phyloP scores from a whole-genome alignment of 1,139 yeast genomes.

The Starmera stellimalicola region DNA sequence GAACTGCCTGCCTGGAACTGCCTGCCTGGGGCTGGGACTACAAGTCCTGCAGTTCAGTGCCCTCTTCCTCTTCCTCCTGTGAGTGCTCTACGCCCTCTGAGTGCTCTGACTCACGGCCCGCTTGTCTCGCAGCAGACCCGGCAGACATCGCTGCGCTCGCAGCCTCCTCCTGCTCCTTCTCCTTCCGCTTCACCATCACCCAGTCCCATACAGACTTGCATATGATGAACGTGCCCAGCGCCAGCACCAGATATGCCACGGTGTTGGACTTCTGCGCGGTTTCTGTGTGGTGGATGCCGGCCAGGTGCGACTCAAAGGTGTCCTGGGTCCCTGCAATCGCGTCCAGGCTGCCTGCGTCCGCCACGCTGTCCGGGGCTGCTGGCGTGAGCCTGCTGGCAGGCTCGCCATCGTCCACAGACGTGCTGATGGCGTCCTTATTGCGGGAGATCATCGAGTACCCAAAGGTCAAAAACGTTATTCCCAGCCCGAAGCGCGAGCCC shows the following conservation, averaged over 20 bases:
- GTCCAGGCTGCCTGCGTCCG: neutral
- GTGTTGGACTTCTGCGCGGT: constrained; percentile 17
- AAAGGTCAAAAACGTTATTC: constrained; percentile 70
- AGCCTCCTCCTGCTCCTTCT: constrained; percentile 22
- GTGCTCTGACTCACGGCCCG: too few relatives aligned
- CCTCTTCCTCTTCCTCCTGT: too few relatives aligned
- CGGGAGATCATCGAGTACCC: constrained; percentile 65
- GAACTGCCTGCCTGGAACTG: too few relatives aligned
- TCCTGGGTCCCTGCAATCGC: neutral
- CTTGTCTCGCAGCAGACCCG: too few relatives aligned
- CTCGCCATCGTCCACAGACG: neutral
- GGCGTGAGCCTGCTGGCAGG: neutral
- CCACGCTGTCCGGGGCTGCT: neutral
- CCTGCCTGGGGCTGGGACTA: too few relatives aligned
- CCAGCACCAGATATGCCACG: constrained; percentile 50
- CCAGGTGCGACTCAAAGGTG: neutral
- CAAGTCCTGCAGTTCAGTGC: neutral
- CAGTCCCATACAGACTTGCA: constrained; percentile 64
- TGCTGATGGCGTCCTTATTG: constrained; percentile 21
- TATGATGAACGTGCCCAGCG: constrained; percentile 59
- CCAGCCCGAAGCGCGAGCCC: constrained; percentile 91
- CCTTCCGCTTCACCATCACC: constrained; percentile 69
- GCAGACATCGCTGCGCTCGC: too few relatives aligned
- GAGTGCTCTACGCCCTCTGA: too few relatives aligned
- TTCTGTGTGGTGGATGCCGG: constrained; percentile 17